Evolutionary conservation across 2,329 filamentous ascomycete genomes (phyloP).

Genomic region (Aurifilum marmelostoma): DNA sequence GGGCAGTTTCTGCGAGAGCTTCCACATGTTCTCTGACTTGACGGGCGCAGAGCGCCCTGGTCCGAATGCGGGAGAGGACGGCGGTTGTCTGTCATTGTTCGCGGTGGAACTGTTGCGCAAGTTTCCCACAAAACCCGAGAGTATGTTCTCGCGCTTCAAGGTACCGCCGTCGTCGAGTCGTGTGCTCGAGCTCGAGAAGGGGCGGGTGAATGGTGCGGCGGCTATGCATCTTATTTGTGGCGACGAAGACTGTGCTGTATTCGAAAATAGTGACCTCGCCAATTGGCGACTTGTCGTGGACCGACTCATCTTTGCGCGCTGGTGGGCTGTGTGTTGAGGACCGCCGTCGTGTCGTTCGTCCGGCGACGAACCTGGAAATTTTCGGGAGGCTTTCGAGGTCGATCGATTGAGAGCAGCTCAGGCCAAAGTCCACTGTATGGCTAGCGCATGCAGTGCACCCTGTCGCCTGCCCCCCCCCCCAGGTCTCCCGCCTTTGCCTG

Average conservation of each 20-base stretch:
- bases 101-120: constrained; percentile 7
- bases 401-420: constrained; percentile 9
- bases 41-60: constrained; percentile 5
- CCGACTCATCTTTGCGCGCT: constrained; percentile 45
- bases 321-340: constrained; percentile 34
- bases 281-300: constrained; percentile 47
- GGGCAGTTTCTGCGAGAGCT: constrained; percentile 12
- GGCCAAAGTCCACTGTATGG: constrained; percentile 1
- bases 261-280: constrained; percentile 45
- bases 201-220: constrained; percentile 11
- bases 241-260: constrained; percentile 32
- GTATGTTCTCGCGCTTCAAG: constrained; percentile 13
- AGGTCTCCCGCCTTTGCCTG: constrained; percentile 18
- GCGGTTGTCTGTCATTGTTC: constrained; percentile 2
- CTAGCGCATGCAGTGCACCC: constrained; percentile 13
- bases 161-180: constrained; percentile 18
- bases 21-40: constrained; percentile 8
- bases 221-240: constrained; percentile 23
- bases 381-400: constrained; percentile 11
- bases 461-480: constrained; percentile 21
- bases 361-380: constrained; percentile 12
- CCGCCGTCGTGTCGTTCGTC: constrained; percentile 32
- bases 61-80: constrained; percentile 19
- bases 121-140: background rate
- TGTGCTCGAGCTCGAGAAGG: constrained; percentile 28